phyloP scores from a whole-genome alignment of 352 stramenopile species.

The Globisporangium mamillatum region DNA sequence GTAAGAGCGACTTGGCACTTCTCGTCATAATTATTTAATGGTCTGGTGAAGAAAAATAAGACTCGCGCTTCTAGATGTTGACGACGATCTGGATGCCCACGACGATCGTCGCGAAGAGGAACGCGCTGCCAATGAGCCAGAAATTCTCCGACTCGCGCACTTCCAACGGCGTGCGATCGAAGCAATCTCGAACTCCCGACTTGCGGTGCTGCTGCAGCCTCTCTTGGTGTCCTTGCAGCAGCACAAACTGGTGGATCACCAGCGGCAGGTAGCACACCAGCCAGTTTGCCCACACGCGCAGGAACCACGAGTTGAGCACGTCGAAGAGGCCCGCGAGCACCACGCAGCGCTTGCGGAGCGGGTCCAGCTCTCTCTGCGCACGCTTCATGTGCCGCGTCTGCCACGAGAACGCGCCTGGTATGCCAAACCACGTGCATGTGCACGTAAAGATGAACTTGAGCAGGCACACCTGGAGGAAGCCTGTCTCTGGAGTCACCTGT shows the following conservation, averaged over 20 bases:
- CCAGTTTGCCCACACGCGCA: constrained; percentile 58
- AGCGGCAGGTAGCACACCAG: constrained; percentile 45
- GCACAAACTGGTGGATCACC: constrained; percentile 20
- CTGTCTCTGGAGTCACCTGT: constrained; percentile 31
- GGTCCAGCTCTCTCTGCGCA: constrained; percentile 35
- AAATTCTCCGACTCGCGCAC: constrained; percentile 62
- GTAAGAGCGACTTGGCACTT: not conserved
- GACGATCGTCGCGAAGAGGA: constrained; percentile 56
- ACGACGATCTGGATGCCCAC: constrained; percentile 66
- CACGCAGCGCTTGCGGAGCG: constrained; percentile 47
- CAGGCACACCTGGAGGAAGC: constrained; percentile 44
- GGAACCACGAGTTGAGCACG: constrained; percentile 54
- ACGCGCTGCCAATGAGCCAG: constrained; percentile 44
- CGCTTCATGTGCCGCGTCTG: constrained; percentile 54
- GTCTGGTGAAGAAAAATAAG: not conserved
- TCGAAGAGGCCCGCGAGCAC: constrained; percentile 53
- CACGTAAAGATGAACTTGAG: constrained; percentile 77
- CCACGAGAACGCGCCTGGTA: constrained; percentile 55
- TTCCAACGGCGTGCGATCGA: constrained; percentile 41
- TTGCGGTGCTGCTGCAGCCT: not conserved
- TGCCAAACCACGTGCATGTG: constrained; percentile 60
- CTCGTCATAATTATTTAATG: not conserved
- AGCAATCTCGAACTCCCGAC: constrained; percentile 21
- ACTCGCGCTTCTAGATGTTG: constrained; percentile 36
- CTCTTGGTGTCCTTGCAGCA: constrained; percentile 16